phyloP scores from a whole-genome alignment of 345 rosid species.

The Clarkia xantiana region DNA sequence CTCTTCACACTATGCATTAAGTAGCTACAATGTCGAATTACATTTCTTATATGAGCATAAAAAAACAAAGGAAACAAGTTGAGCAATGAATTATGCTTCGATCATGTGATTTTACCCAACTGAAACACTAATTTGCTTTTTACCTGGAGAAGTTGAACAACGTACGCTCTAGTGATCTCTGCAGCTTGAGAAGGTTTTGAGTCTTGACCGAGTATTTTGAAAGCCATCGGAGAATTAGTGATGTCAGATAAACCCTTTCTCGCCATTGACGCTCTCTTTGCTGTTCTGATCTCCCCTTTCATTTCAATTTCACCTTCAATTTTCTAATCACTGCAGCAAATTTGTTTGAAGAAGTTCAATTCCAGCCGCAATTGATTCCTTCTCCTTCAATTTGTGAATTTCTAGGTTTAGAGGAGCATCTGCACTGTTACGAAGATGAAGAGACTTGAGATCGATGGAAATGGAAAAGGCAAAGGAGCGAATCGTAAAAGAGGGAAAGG shows the following conservation, averaged over 20 bases:
- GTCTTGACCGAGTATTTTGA: constrained; percentile 3
- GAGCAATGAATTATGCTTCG: too few species aligned
- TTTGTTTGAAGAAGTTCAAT: not conserved
- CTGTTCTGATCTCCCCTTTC: constrained; percentile 6
- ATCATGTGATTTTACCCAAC: too few species aligned
- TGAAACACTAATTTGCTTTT: not conserved
- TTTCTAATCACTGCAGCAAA: not conserved
- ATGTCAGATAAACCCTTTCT: constrained; percentile 13
- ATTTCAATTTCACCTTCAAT: not conserved
- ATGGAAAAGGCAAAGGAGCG: not conserved
- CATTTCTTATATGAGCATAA: too few species aligned
- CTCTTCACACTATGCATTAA: too few species aligned
- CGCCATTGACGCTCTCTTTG: not conserved
- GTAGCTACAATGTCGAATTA: too few species aligned
- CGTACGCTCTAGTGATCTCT: constrained; percentile 11
- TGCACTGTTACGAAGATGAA: not conserved
- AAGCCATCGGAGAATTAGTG: constrained; percentile 4
- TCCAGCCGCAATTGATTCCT: not conserved
- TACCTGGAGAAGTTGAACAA: constrained; percentile 43
- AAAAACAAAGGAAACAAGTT: too few species aligned
- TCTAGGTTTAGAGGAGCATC: not conserved
- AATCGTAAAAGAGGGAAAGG: not conserved
- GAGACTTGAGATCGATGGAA: not conserved
- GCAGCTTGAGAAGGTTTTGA: constrained; percentile 14
- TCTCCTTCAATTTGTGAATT: too few species aligned